phyloP scores from a whole-genome alignment of 148 eudicot species.

The Oxyria digyna region DNA sequence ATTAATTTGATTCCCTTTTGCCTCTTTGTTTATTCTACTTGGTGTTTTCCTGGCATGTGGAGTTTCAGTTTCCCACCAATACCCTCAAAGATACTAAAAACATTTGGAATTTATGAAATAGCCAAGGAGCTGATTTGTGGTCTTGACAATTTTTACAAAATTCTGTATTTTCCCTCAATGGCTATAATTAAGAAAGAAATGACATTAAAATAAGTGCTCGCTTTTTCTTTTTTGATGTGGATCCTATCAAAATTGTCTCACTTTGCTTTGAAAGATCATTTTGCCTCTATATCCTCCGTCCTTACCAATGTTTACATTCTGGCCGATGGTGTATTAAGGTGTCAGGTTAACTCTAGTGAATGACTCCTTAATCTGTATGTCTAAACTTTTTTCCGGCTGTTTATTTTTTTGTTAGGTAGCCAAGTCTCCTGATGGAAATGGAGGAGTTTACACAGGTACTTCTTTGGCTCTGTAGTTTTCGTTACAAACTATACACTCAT shows the following conservation, averaged over 20 bases:
- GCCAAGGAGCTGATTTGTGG: background rate
- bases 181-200: background rate
- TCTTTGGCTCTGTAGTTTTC: background rate
- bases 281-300: background rate
- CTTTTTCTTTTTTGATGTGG: background rate
- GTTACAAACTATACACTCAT: background rate
- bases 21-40: background rate
- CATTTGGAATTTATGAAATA: background rate
- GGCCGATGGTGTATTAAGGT: background rate
- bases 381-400: background rate
- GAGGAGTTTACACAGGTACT: conserved; percentile 91
- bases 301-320: background rate
- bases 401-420: conserved; percentile 58
- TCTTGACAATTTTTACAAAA: background rate
- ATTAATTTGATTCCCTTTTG: background rate
- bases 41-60: background rate
- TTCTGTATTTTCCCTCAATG: background rate
- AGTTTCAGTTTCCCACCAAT: background rate
- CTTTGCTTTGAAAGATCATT: too few species aligned
- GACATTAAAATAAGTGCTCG: background rate
- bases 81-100: background rate
- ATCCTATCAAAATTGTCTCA: background rate
- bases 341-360: background rate
- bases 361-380: background rate
- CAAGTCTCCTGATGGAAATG: conserved; percentile 97